Conservation (phyloP, 176 grass and related monocot genomes). For the Carex scoparia region DNA sequence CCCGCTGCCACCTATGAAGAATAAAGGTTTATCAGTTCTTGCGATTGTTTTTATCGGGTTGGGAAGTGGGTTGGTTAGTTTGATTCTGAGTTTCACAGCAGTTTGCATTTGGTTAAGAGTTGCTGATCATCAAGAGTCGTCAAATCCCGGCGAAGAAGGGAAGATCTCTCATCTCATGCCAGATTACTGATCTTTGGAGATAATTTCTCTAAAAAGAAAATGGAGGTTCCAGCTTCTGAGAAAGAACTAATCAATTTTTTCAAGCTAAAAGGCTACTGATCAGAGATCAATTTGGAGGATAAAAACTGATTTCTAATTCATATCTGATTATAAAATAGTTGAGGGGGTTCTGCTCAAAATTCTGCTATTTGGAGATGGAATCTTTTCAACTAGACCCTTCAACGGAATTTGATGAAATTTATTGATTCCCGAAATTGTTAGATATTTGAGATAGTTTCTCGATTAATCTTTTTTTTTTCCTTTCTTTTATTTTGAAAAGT, state of each 20-base stretch:
- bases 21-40: slow-evolving; percentile 47
- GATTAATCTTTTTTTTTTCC: not conserved
- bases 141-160: slow-evolving; percentile 48
- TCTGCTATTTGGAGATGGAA: not conserved
- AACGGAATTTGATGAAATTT: not conserved
- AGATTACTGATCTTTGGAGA: slow-evolving; percentile 38
- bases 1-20: slow-evolving; percentile 41
- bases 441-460: not conserved
- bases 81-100: slow-evolving; percentile 69
- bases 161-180: slow-evolving; percentile 89
- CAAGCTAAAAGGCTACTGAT: not conserved
- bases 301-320: slow-evolving; percentile 19
- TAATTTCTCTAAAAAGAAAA: no score
- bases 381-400: not conserved
- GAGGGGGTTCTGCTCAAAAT: not conserved
- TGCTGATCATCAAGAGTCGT: slow-evolving; percentile 31
- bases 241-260: not conserved
- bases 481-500: not conserved
- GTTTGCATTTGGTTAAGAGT: slow-evolving; percentile 69
- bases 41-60: slow-evolving; percentile 79
- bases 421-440: not conserved
- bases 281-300: slow-evolving; percentile 4
- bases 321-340: not conserved
- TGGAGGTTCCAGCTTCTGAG: not conserved
- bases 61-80: slow-evolving; percentile 59